Evolutionary conservation across 306 rosid species (phyloP).

Genomic region (Lathyrus oleraceus): DNA sequence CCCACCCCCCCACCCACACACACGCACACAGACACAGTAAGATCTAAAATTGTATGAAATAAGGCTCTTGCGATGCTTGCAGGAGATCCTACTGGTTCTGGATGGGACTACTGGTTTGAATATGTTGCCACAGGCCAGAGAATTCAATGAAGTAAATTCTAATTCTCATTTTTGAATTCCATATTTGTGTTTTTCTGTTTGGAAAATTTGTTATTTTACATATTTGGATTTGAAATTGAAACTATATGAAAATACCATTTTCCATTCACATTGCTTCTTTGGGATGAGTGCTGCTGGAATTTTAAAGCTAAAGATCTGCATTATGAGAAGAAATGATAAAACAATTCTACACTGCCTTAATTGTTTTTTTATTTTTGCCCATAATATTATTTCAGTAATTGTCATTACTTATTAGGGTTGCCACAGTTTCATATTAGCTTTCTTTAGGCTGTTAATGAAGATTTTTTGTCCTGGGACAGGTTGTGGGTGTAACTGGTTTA

Average conservation of each 20-base stretch:
- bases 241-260: conserved; percentile 3
- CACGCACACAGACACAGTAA: neutral
- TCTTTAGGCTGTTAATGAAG: conserved; percentile 23
- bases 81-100: conserved; percentile 92
- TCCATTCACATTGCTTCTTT: conserved; percentile 10
- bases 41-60: neutral
- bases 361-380: conserved; percentile 1
- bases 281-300: neutral
- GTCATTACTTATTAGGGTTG: neutral
- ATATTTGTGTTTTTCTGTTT: conserved; percentile 18
- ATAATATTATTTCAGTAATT: conserved; percentile 7
- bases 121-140: conserved; percentile 97
- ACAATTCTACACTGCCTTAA: conserved; percentile 3
- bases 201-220: conserved; percentile 15
- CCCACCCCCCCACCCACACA: neutral
- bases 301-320: neutral
- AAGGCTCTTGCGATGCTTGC: conserved; percentile 35
- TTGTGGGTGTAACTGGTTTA: conserved; percentile 90
- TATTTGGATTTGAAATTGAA: neutral
- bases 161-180: conserved; percentile 28
- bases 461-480: conserved; percentile 48
- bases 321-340: neutral
- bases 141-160: conserved; percentile 81
- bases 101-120: conserved; percentile 99
- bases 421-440: neutral